Base-by-base conservation (phyloP, 129 eudicot genomes). In the Kitagawia praeruptora region DNA sequence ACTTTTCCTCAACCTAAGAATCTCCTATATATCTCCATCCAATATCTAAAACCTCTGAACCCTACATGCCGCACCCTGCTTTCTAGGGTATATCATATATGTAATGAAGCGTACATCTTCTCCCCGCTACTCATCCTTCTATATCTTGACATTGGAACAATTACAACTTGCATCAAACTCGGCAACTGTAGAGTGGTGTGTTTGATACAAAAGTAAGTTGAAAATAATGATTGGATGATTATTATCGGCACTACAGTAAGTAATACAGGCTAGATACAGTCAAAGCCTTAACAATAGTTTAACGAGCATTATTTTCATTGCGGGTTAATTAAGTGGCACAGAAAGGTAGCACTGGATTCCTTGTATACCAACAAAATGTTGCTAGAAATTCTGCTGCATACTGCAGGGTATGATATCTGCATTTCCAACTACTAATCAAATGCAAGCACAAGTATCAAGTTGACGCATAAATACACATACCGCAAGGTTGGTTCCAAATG, bases 401-500 rank as follows among this genome's bases (percentile, higher is more conserved):
- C 5, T 8, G 31, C 67, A 58, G 67, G 67, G 31, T 21, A 37
- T 38, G 27, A 18, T 38, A 37, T 19, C 69, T 3, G 16, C 25
- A 76, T 63, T 51, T 49, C 64, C 39, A 76, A 38, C 5, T 47
- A 39, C 5, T 25, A 12, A 76, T 6, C 8, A 56, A 47, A 0
- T 47, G 53, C 53, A 47, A 47, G 53, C 53, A 47, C 53, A 51
- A 19, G 49, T 54, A 58, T 56, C 19, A 27, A 19, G 10, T 11
- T 63, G 47, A 72, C 45, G 31, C 41, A 84, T 27, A 42, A 45
- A 58, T 61, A 23, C 51, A 82, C 98, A 87, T 85, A 95, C 98
- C 85, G 90, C 96, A 81, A 86, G 84, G 83, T 84, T 83, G 75
- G 98, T 95, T 83, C 89, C 97, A 84, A 58, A 95, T 23, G 96